These are phyloP conservation scores for Lithospermum erythrorhizon DNA, from an alignment of 257 asterid species.

Conservation along the genomic window DNA sequence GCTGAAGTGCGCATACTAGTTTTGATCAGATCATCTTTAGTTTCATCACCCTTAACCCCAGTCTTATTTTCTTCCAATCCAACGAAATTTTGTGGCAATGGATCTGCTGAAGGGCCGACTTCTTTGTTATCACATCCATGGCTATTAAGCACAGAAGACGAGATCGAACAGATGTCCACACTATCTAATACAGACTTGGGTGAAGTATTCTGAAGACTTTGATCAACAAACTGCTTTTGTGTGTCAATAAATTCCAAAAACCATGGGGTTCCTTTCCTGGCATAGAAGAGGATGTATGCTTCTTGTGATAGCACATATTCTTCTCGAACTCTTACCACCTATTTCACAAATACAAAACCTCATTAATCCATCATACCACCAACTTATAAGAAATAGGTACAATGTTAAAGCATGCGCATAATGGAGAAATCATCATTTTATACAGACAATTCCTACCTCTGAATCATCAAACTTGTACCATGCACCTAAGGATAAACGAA, in stretches of 20 bases:
- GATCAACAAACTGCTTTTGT: constrained; percentile 26
- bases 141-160: constrained; percentile 17
- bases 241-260: constrained; percentile 50
- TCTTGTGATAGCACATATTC: constrained; percentile 65
- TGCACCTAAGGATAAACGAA: constrained; percentile 44
- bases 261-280: constrained; percentile 59
- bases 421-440: neutral
- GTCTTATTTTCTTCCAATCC: constrained; percentile 10
- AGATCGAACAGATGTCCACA: constrained; percentile 17
- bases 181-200: constrained; percentile 78
- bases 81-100: constrained; percentile 16
- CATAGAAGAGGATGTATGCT: constrained; percentile 84
- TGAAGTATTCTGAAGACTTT: constrained; percentile 35
- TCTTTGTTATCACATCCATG: constrained; percentile 16
- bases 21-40: constrained; percentile 9
- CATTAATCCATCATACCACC: neutral
- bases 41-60: constrained; percentile 11
- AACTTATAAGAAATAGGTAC: neutral
- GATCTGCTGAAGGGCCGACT: constrained; percentile 13
- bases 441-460: constrained; percentile 29
- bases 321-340: constrained; percentile 57
- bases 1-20: constrained; percentile 7
- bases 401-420: neutral
- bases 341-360: neutral
- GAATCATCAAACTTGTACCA: constrained; percentile 92